Percentiles rank a stretch among this genome's conserved stretches.
phyloP scores from a whole-genome alignment of 306 rosid species.

The Cucumis cinereus region DNA sequence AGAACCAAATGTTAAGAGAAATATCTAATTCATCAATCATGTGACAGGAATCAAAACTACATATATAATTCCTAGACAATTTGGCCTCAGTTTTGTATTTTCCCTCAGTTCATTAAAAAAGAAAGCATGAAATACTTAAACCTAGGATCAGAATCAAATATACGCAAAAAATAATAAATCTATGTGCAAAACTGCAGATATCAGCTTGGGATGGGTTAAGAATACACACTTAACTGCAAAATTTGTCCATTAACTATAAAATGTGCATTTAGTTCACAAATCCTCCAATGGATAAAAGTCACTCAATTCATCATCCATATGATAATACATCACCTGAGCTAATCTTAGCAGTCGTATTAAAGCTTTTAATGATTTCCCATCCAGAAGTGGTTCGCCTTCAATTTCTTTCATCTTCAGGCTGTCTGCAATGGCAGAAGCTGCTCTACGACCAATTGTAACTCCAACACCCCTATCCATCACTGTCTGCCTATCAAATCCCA shows the following conservation, averaged over 20 bases:
- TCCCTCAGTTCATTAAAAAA: not conserved
- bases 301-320: conserved; percentile 10
- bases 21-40: not conserved
- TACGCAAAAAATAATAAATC: not conserved
- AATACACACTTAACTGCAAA: not conserved
- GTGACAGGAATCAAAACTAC: not conserved
- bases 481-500: conserved; percentile 78
- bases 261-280: not conserved
- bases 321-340: conserved; percentile 61
- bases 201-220: not conserved
- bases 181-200: not conserved
- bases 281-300: not conserved
- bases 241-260: not conserved
- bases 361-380: conserved; percentile 77
- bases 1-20: not conserved
- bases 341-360: conserved; percentile 80
- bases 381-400: conserved; percentile 85
- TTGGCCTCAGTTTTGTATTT: not conserved
- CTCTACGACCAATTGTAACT: conserved; percentile 70
- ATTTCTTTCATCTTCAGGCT: conserved; percentile 67
- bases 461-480: conserved; percentile 97
- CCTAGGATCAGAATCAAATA: not conserved
- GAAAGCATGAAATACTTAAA: not conserved
- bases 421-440: conserved; percentile 53
- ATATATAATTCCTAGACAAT: not conserved